Evolutionary conservation across 306 rosid species (phyloP).

Genomic region (Spatholobus suberectus): DNA sequence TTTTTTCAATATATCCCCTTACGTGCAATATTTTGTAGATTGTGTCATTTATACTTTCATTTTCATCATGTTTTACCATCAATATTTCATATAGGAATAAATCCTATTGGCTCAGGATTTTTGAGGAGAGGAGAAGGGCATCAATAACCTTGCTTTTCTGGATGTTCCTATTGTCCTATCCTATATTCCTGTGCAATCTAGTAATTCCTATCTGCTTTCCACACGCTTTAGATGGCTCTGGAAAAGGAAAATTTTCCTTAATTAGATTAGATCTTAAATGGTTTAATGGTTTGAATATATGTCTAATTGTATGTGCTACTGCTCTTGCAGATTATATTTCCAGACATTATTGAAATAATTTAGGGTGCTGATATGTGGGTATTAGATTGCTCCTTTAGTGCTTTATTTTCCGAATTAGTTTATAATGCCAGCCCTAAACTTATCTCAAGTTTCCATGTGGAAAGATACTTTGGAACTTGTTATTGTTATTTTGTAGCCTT

Average conservation of each 20-base stretch:
- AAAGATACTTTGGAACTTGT: slow-evolving; percentile 13
- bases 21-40: not conserved
- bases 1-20: not conserved
- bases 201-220: not conserved
- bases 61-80: not conserved
- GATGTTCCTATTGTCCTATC: slow-evolving; percentile 1
- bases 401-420: slow-evolving; percentile 22
- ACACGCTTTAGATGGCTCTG: not conserved
- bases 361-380: not conserved
- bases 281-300: slow-evolving; percentile 14
- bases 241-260: slow-evolving; percentile 21
- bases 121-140: slow-evolving; percentile 6
- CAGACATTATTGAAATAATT: not conserved
- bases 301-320: not conserved
- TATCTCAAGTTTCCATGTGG: slow-evolving; percentile 22
- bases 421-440: not conserved
- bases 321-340: slow-evolving; percentile 21
- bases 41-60: not conserved
- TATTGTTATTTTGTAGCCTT: slow-evolving; percentile 3
- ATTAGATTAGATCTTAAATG: slow-evolving; percentile 3
- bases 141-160: not conserved
- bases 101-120: not conserved
- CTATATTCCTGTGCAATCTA: not conserved
- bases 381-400: not conserved
- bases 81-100: not conserved